These are phyloP conservation scores for Crithidia bombi DNA, from an alignment of 208 protist genomes.

Conservation along the genomic window DNA sequence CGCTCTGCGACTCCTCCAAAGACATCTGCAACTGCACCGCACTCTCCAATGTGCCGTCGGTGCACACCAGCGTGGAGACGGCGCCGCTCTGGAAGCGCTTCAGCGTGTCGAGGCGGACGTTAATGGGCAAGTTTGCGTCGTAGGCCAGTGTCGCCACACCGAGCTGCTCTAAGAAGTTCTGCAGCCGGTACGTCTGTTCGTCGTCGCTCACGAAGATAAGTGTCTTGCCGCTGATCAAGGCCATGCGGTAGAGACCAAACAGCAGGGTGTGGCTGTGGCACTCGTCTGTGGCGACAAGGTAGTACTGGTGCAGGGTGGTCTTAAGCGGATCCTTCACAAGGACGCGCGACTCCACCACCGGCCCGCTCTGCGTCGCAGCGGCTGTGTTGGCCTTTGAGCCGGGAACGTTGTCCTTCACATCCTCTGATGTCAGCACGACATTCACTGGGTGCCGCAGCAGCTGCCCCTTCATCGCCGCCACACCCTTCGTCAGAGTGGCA, in stretches of 20 bases:
- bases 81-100: conserved; percentile 94
- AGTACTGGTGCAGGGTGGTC: conserved; percentile 83
- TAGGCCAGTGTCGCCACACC: conserved; percentile 93
- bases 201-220: conserved; percentile 97
- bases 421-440: conserved; percentile 85
- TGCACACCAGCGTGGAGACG: conserved; percentile 96
- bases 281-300: conserved; percentile 88
- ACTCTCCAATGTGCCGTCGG: conserved; percentile 91
- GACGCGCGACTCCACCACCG: conserved; percentile 78
- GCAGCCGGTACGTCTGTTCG: conserved; percentile 93
- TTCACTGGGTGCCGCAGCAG: conserved; percentile 94
- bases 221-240: conserved; percentile 94
- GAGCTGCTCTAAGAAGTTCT: conserved; percentile 97
- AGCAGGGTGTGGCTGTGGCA: conserved; percentile 95
- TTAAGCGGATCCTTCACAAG: conserved; percentile 50
- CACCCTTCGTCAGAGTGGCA: conserved; percentile 93
- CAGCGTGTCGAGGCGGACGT: conserved; percentile 95
- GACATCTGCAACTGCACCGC: conserved; percentile 69
- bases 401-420: conserved; percentile 55
- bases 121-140: conserved; percentile 96
- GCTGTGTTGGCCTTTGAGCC: conserved; percentile 46
- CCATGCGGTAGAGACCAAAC: conserved; percentile 93
- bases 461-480: conserved; percentile 92
- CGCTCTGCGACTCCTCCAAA: conserved; percentile 24
- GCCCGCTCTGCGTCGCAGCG: conserved; percentile 41